These are phyloP conservation scores for Cryptococcus sp. DNA, from an alignment of 1,284 basidiomycete genomes.

Conservation along the genomic window DNA sequence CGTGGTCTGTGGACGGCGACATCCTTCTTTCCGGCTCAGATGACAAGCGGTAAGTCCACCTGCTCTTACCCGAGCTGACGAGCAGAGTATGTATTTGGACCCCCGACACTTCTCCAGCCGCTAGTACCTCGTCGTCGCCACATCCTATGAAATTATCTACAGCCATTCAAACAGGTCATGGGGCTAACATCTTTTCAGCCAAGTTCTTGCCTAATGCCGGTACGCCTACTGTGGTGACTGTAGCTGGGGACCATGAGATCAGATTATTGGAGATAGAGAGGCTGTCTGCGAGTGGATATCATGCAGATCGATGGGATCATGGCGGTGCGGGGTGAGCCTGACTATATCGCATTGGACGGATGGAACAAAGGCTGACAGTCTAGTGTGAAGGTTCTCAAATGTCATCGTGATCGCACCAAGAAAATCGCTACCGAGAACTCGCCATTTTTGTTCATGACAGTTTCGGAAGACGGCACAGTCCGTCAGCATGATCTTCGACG, in stretches of 20 bases:
- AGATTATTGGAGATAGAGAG: slow-evolving; percentile 55
- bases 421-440: slow-evolving; percentile 77
- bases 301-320: slow-evolving; percentile 24
- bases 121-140: slow-evolving; percentile 44
- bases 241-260: slow-evolving; percentile 73
- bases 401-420: slow-evolving; percentile 66
- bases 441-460: slow-evolving; percentile 77
- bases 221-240: slow-evolving; percentile 54
- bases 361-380: too few species aligned
- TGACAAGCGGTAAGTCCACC: slow-evolving; percentile 64
- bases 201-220: slow-evolving; percentile 66
- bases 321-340: slow-evolving; percentile 35
- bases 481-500: slow-evolving; percentile 81
- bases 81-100: slow-evolving; percentile 64
- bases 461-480: slow-evolving; percentile 70
- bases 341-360: neutral
- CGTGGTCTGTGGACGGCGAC: slow-evolving; percentile 72
- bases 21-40: slow-evolving; percentile 74
- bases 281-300: neutral
- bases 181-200: slow-evolving; percentile 80
- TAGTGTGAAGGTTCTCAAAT: slow-evolving; percentile 57
- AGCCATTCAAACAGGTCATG: slow-evolving; percentile 71
- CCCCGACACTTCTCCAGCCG: slow-evolving; percentile 18
- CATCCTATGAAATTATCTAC: slow-evolving; percentile 60
- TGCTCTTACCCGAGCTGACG: slow-evolving; percentile 2